A percentile compares a stretch with the other conserved stretches of the same genome.
These are phyloP conservation scores for Tetrapisispora taiwanensis DNA, from an alignment of 805 yeast genomes.

Conservation along the genomic window DNA sequence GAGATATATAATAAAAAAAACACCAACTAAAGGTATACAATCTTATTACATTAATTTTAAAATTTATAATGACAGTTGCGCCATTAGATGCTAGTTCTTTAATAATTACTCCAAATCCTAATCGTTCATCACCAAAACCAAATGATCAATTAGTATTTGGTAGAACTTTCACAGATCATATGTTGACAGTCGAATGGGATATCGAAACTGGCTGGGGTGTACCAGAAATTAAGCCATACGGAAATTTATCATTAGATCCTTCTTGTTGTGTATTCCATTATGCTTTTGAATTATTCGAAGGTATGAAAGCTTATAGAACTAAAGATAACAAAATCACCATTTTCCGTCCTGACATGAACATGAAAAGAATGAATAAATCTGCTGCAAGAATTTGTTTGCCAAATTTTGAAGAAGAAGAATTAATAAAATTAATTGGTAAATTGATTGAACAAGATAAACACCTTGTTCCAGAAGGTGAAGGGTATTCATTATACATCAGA, in stretches of 20 bases:
- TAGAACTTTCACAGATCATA: slow-evolving; percentile 73
- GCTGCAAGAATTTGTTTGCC: slow-evolving; percentile 88
- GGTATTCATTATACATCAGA: slow-evolving; percentile 86
- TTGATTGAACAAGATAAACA: slow-evolving; percentile 63
- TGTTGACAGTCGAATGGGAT: slow-evolving; percentile 81
- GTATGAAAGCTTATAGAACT: slow-evolving; percentile 81
- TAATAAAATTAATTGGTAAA: slow-evolving; percentile 65
- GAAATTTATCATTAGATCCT: slow-evolving; percentile 68
- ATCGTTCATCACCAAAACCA: slow-evolving; percentile 47
- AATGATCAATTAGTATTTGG: slow-evolving; percentile 62
- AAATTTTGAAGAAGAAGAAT: slow-evolving; percentile 67
- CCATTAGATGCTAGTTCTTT: slow-evolving; percentile 48
- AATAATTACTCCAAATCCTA: slow-evolving; percentile 34
- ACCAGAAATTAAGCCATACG: slow-evolving; percentile 86
- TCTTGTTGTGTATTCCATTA: slow-evolving; percentile 87
- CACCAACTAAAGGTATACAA: no score
- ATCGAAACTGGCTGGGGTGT: slow-evolving; percentile 69
- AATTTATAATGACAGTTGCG: slow-evolving; percentile 21
- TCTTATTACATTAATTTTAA: neutral
- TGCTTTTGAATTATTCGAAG: slow-evolving; percentile 91
- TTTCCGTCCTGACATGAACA: slow-evolving; percentile 87
- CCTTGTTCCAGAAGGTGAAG: slow-evolving; percentile 76
- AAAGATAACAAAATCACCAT: slow-evolving; percentile 57
- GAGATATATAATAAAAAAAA: no score
- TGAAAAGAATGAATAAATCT: slow-evolving; percentile 82